Conservation (phyloP, 805 yeast genomes). For the Ogataea henricii region DNA sequence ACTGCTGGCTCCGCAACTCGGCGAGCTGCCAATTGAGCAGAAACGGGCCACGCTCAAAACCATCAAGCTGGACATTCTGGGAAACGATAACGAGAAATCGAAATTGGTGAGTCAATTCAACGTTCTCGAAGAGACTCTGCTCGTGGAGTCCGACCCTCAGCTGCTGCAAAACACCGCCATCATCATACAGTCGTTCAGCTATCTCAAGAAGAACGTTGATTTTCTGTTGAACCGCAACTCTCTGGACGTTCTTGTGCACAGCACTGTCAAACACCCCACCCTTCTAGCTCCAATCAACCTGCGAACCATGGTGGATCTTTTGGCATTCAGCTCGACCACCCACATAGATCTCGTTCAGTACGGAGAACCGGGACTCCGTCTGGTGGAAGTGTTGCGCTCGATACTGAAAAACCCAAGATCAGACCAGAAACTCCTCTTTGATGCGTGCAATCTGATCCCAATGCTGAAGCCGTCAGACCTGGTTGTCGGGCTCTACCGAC, state of each 20-base stretch:
- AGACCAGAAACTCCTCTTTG: conserved; percentile 21
- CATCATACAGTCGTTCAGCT: conserved; percentile 33
- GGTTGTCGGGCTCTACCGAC: conserved; percentile 20
- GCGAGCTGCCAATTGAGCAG: conserved; percentile 9
- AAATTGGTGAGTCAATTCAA: conserved; percentile 18
- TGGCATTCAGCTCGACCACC: conserved; percentile 24
- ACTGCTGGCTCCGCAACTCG: conserved; percentile 1
- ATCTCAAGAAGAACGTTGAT: conserved; percentile 24
- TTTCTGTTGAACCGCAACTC: conserved; percentile 20
- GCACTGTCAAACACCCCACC: conserved; percentile 21
- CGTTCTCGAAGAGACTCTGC: conserved; percentile 16
- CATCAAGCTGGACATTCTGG: conserved; percentile 27
- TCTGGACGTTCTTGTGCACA: conserved; percentile 19
- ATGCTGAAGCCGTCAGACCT: conserved; percentile 17
- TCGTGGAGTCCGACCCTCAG: conserved; percentile 15
- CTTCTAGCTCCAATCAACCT: conserved; percentile 28
- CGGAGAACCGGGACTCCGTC: conserved; percentile 12
- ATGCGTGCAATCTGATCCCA: conserved; percentile 30
- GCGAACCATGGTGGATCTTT: conserved; percentile 29
- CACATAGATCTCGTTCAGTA: conserved; percentile 12
- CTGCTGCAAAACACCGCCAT: conserved; percentile 26
- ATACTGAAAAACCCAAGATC: conserved; percentile 15
- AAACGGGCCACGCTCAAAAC: conserved; percentile 14
- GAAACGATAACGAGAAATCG: conserved; percentile 34
- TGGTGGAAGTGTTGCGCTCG: conserved; percentile 18